A percentile compares a stretch with the other conserved stretches of the same genome.
phyloP scores from a whole-genome alignment of 768 basidiomycete genomes.

The Boletus rufocinnamomeus region DNA sequence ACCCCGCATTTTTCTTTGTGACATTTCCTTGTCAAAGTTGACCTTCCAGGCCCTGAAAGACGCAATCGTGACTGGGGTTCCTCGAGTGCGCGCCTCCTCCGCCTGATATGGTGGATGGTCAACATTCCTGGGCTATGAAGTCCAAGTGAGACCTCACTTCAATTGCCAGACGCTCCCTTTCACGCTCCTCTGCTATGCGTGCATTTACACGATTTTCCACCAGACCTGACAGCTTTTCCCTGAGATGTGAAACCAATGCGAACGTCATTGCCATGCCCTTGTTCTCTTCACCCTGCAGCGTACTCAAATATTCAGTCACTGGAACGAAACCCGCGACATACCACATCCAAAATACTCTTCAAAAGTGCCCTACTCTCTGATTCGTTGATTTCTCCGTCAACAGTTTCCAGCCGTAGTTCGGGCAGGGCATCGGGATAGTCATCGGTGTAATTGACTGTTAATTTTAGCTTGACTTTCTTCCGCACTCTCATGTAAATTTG shows the following conservation, averaged over 20 bases:
- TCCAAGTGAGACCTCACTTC: conserved; percentile 54
- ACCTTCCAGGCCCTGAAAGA: conserved; percentile 82
- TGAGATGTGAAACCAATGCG: conserved; percentile 82
- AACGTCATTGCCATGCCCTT: conserved; percentile 98
- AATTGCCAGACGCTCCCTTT: conserved; percentile 70
- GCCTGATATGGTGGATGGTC: conserved; percentile 50
- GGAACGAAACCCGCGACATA: conserved; percentile 35
- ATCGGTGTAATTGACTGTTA: conserved; percentile 77
- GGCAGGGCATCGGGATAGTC: conserved; percentile 87
- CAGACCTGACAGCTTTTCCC: conserved; percentile 70
- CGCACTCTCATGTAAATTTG: conserved; percentile 14
- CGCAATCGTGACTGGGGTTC: conserved; percentile 86
- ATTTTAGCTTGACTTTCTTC: conserved; percentile 67
- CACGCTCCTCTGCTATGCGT: conserved; percentile 60
- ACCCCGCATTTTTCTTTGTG: conserved; percentile 57
- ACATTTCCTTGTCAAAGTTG: conserved; percentile 72
- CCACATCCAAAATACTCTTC: conserved; percentile 55
- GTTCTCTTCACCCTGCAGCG: conserved; percentile 73
- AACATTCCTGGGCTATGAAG: neutral
- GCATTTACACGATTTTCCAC: conserved; percentile 60
- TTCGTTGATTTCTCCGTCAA: conserved; percentile 67
- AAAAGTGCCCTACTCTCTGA: conserved; percentile 58
- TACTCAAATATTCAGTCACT: neutral
- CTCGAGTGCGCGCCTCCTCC: conserved; percentile 83
- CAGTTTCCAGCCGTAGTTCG: conserved; percentile 60